These are phyloP conservation scores for Neurospora crassa DNA, from an alignment of 2,329 filamentous ascomycete genomes.

Conservation along the genomic window DNA sequence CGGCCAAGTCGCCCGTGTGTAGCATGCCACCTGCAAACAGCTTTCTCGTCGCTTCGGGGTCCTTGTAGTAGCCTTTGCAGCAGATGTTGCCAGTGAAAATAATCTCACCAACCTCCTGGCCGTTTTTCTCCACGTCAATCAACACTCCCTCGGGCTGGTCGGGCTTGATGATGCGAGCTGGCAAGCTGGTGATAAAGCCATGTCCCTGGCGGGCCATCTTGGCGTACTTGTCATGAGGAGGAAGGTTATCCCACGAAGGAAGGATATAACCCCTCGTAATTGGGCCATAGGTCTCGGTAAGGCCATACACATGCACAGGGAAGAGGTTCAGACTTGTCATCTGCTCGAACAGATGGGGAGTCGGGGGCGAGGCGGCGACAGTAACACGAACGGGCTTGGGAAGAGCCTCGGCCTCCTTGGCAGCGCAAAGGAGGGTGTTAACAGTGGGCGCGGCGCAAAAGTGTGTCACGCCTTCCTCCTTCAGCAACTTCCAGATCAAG, in stretches of 20 bases:
- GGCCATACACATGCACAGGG: slow-evolving; percentile 88
- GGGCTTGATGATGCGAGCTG: slow-evolving; percentile 72
- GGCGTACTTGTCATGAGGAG: slow-evolving; percentile 67
- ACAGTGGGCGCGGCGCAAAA: slow-evolving; percentile 96
- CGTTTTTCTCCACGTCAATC: slow-evolving; percentile 40
- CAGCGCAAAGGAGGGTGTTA: slow-evolving; percentile 82
- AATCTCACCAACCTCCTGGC: slow-evolving; percentile 41
- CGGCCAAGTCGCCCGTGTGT: slow-evolving; percentile 86
- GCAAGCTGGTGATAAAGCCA: slow-evolving; percentile 75
- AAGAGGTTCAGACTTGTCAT: slow-evolving; percentile 76
- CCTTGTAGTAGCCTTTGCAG: slow-evolving; percentile 84
- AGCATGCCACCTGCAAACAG: slow-evolving; percentile 79
- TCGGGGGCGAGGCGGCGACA: slow-evolving; percentile 85
- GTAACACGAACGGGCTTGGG: slow-evolving; percentile 70
- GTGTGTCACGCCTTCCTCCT: slow-evolving; percentile 76
- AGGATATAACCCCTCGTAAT: slow-evolving; percentile 90
- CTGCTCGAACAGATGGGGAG: slow-evolving; percentile 80
- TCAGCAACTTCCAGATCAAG: slow-evolving; percentile 81
- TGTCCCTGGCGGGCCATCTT: slow-evolving; percentile 93
- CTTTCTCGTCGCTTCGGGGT: slow-evolving; percentile 74
- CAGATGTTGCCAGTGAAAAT: slow-evolving; percentile 90
- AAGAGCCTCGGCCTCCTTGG: slow-evolving; percentile 63
- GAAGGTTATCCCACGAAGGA: slow-evolving; percentile 71
- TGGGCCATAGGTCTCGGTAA: slow-evolving; percentile 85
- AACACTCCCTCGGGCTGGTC: slow-evolving; percentile 59